phyloP scores from a whole-genome alignment of 2,329 filamentous ascomycete genomes.

The Saccharata proteae region DNA sequence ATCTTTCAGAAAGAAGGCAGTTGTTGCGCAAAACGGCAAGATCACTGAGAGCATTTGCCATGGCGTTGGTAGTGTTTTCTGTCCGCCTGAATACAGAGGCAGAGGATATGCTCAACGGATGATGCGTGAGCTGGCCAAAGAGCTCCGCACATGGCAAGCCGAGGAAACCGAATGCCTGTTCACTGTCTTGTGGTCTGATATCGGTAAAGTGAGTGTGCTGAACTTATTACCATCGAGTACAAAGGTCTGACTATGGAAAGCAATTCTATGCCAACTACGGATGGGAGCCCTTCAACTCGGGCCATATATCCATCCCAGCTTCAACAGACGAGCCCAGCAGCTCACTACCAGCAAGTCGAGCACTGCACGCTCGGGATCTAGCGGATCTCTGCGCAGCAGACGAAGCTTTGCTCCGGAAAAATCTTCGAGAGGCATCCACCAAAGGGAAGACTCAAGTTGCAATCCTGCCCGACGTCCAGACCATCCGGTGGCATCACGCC shows the following conservation, averaged over 20 bases:
- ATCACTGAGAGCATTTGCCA: slow-evolving; percentile 58
- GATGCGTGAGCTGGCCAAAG: slow-evolving; percentile 52
- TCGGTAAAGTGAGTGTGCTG: slow-evolving; percentile 45
- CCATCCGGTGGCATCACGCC: slow-evolving; percentile 64
- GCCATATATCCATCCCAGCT: slow-evolving; percentile 54
- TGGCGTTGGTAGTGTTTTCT: slow-evolving; percentile 73
- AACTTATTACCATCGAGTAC: no score
- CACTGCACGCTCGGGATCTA: slow-evolving; percentile 50
- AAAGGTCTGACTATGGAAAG: slow-evolving; percentile 12
- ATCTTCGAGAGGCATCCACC: slow-evolving; percentile 32
- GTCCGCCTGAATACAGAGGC: slow-evolving; percentile 52
- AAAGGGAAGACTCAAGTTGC: slow-evolving; percentile 44
- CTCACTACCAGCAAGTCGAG: slow-evolving; percentile 18
- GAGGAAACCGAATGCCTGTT: slow-evolving; percentile 41
- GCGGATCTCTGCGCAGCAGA: slow-evolving; percentile 51
- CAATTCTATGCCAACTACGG: slow-evolving; percentile 61
- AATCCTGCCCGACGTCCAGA: slow-evolving; percentile 54
- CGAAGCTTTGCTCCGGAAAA: slow-evolving; percentile 46
- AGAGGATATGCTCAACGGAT: slow-evolving; percentile 65
- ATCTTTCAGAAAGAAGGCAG: slow-evolving; percentile 37
- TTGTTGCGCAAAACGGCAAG: slow-evolving; percentile 31
- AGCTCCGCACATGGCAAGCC: slow-evolving; percentile 41
- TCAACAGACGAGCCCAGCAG: slow-evolving; percentile 11
- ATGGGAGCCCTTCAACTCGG: slow-evolving; percentile 62
- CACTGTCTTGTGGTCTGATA: slow-evolving; percentile 52